Percentiles rank a stretch among this genome's conserved stretches.
phyloP scores from a whole-genome alignment of 805 yeast genomes.

The Candida ficus region DNA sequence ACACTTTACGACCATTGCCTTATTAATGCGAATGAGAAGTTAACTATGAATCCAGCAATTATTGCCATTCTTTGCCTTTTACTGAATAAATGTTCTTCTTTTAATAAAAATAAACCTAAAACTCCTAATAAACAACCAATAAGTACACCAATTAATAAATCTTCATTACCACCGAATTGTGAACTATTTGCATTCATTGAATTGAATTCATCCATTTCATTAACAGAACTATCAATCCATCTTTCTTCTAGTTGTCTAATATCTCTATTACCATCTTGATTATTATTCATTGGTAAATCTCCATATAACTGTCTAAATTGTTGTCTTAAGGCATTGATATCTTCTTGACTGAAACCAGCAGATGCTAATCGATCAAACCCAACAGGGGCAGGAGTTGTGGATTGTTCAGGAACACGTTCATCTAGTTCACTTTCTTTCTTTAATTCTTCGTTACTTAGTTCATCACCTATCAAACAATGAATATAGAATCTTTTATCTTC shows the following conservation, averaged over 20 bases:
- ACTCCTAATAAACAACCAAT: slow-evolving; percentile 77
- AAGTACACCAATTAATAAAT: slow-evolving; percentile 61
- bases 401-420: slow-evolving; percentile 40
- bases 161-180: slow-evolving; percentile 50
- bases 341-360: slow-evolving; percentile 80
- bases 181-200: slow-evolving; percentile 37
- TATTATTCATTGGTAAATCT: slow-evolving; percentile 25
- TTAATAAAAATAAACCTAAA: slow-evolving; percentile 56
- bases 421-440: slow-evolving; percentile 57
- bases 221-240: slow-evolving; percentile 80
- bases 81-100: slow-evolving; percentile 56
- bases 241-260: slow-evolving; percentile 71
- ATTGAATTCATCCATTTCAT: slow-evolving; percentile 41
- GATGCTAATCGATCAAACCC: slow-evolving; percentile 83
- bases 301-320: slow-evolving; percentile 75
- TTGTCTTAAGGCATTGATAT: slow-evolving; percentile 61
- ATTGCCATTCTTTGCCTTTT: slow-evolving; percentile 64
- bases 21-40: slow-evolving; percentile 60
- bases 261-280: slow-evolving; percentile 34
- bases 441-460: slow-evolving; percentile 48
- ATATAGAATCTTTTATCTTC: slow-evolving; percentile 46
- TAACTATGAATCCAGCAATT: slow-evolving; percentile 63
- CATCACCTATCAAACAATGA: slow-evolving; percentile 77
- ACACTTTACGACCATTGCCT: slow-evolving; percentile 29
- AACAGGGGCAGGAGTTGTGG: slow-evolving; percentile 62